Conservation (phyloP, 163 green algal species). For the Trebouxia gelatinosa region DNA sequence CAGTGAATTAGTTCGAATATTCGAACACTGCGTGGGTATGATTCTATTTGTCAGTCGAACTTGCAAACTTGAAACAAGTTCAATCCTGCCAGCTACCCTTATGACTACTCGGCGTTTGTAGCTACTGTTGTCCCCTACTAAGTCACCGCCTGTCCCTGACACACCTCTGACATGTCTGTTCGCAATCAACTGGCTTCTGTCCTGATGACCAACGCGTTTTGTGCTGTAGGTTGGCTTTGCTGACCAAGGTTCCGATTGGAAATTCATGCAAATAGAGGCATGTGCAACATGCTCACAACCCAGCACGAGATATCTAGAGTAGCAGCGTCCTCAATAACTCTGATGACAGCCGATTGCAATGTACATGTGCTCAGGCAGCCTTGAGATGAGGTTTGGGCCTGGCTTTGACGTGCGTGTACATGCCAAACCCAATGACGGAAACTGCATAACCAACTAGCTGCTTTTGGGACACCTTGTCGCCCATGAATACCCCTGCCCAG, state of each 20-base stretch:
- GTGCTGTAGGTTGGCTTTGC: not conserved
- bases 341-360: not conserved
- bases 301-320: not conserved
- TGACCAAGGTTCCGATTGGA: not conserved
- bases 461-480: slow-evolving; percentile 32
- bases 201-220: too few species aligned
- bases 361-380: not conserved
- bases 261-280: not conserved
- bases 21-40: too few species aligned
- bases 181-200: too few species aligned
- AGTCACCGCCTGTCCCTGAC: too few species aligned
- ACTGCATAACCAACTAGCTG: slow-evolving; percentile 65
- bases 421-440: slow-evolving; percentile 66
- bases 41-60: too few species aligned
- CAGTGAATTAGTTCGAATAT: too few species aligned
- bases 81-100: too few species aligned
- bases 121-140: too few species aligned
- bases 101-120: too few species aligned
- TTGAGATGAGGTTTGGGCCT: not conserved
- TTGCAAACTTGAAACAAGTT: too few species aligned
- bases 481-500: slow-evolving; percentile 22
- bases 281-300: not conserved
- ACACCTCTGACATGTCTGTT: too few species aligned
- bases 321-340: not conserved
- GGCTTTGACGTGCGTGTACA: slow-evolving; percentile 25